These are phyloP conservation scores for Pleurotus citrinopileatus DNA, from an alignment of 768 basidiomycete species.

Conservation along the genomic window DNA sequence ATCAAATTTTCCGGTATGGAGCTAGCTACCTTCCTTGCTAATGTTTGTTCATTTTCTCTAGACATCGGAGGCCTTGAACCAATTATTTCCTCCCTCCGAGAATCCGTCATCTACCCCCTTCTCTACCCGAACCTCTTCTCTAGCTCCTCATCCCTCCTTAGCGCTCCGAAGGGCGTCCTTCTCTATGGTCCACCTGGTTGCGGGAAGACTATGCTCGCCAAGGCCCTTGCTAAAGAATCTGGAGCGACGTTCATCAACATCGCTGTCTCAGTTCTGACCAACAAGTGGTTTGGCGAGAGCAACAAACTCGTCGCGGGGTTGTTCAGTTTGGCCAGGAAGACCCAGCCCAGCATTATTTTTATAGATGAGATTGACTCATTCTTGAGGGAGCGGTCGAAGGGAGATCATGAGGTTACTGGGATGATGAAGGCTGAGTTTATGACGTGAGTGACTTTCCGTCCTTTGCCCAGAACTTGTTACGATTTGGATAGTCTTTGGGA, in stretches of 20 bases:
- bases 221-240: slow-evolving; percentile 95
- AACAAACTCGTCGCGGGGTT: slow-evolving; percentile 95
- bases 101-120: slow-evolving; percentile 94
- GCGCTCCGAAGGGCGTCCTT: slow-evolving; percentile 93
- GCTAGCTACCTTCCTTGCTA: too few relatives aligned
- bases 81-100: slow-evolving; percentile 86
- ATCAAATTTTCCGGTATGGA: slow-evolving; percentile 72
- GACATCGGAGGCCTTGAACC: slow-evolving; percentile 94
- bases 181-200: slow-evolving; percentile 97
- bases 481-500: slow-evolving; percentile 77
- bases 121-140: slow-evolving; percentile 87
- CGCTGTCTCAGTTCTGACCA: slow-evolving; percentile 68
- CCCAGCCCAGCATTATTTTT: slow-evolving; percentile 95
- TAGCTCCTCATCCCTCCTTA: slow-evolving; percentile 75
- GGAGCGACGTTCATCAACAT: slow-evolving; percentile 96
- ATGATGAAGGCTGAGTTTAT: slow-evolving; percentile 99
- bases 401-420: slow-evolving; percentile 95
- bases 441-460: slow-evolving; percentile 53
- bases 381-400: slow-evolving; percentile 79
- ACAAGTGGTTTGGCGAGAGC: slow-evolving; percentile 85
- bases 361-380: slow-evolving; percentile 99
- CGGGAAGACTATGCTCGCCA: slow-evolving; percentile 99
- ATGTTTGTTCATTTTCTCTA: slow-evolving; percentile 13
- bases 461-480: background rate
- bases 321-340: slow-evolving; percentile 91